Base-by-base conservation (phyloP, 768 basidiomycete species). In the Kwoniella dejecticola region DNA sequence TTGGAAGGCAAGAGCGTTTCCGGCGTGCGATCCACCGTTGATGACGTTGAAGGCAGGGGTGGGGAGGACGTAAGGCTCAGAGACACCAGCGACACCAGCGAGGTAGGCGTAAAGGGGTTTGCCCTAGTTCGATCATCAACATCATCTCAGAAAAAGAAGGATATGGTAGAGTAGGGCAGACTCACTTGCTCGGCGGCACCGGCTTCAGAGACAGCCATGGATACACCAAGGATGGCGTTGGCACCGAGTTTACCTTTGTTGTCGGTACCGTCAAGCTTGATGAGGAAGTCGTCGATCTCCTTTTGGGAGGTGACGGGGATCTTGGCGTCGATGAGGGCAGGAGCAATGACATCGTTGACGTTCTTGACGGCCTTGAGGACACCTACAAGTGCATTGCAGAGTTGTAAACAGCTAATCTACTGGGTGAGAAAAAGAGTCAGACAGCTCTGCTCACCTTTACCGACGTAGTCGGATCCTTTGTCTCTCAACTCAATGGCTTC, bases 241-340 rank as follows among this genome's bases (percentile, higher is more conserved):
- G 96, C 96, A 74, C 96, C 96, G 77, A 97, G 88, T 80, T 95
- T 95, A 81, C 92, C 94, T 86, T 99, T 99, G 89, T 99, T 99
- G 64, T 91, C 83, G 64, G 93, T 93, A 57, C 91, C 92, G 77
- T 99, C 96, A 73, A 91, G 87, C 83, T 96, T 92, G 87, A 97
- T 95, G 80, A 99, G 85, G 83, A 98, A 88, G 81, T 96, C 89
- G 76, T 99, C 96, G 74, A 99, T 86, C 70, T 95, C 91, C 81
- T 91, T 93, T 81, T 99, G 96, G 60, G 87, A 80, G 64, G 89
- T 91, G 78, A 94, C 92, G 44, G 84, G 83, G 79, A 98, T 83
- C 60, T 85, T 86, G 48, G 91, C 84, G 76, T 90, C 83, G 84
- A 96, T 87, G 70, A 99, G 84, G 67, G 83, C 89, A 64, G 93